phyloP scores from a whole-genome alignment of 352 stramenopile genomes.

The Sclerospora graminicola region DNA sequence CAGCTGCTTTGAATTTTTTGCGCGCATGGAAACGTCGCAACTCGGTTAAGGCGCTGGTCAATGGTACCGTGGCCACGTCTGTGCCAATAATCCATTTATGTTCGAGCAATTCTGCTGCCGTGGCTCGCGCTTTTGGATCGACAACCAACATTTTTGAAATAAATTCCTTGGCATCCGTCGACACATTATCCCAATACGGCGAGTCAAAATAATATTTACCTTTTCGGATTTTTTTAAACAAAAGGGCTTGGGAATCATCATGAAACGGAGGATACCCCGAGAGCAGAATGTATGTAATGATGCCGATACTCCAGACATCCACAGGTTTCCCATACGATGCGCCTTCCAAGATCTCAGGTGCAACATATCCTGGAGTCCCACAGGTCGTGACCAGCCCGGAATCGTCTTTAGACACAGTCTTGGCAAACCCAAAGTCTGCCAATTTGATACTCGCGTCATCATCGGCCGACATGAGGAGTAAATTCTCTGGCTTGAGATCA shows the following conservation, averaged over 20 bases:
- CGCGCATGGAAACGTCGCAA: conserved; percentile 71
- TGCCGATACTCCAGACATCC: conserved; percentile 80
- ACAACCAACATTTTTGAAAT: conserved; percentile 81
- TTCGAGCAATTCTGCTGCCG: conserved; percentile 44
- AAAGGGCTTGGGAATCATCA: conserved; percentile 89
- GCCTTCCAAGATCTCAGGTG: conserved; percentile 78
- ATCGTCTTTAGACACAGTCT: conserved; percentile 63
- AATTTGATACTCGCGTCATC: conserved; percentile 88
- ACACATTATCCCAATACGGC: conserved; percentile 86
- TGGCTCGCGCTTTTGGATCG: conserved; percentile 60
- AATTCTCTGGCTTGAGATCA: conserved; percentile 82
- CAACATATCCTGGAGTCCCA: conserved; percentile 70
- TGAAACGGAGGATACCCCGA: conserved; percentile 81
- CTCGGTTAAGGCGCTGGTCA: conserved; percentile 66
- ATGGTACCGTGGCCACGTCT: conserved; percentile 59
- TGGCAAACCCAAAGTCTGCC: conserved; percentile 90
- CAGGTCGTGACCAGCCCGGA: conserved; percentile 59
- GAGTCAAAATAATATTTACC: conserved; percentile 84
- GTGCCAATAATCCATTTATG: conserved; percentile 66
- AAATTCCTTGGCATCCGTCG: conserved; percentile 84
- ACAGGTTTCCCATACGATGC: conserved; percentile 74
- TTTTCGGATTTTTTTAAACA: conserved; percentile 87
- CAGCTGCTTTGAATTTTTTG: conserved; percentile 77
- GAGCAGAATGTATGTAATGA: conserved; percentile 89
- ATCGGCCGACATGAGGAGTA: conserved; percentile 70